Conservation (phyloP, 192 early-diverging fungal species). For the Coemansia sp. region DNA sequence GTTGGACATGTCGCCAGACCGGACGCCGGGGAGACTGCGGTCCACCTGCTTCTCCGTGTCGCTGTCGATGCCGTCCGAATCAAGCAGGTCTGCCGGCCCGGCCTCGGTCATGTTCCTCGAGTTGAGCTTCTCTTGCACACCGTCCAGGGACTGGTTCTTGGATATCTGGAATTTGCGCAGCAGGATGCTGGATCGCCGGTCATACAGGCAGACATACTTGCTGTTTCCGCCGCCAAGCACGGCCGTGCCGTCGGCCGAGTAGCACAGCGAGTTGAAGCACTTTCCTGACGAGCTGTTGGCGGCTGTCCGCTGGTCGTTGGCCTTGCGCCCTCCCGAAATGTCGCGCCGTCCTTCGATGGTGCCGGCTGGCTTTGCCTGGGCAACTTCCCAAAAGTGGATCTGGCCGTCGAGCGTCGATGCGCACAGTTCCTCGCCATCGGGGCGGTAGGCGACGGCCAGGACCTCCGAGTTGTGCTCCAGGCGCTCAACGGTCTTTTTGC, state of each 20-base stretch:
- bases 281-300: slow-evolving; percentile 80
- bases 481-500: slow-evolving; percentile 69
- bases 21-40: slow-evolving; percentile 80
- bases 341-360: slow-evolving; percentile 91
- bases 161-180: slow-evolving; percentile 90
- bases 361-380: slow-evolving; percentile 60
- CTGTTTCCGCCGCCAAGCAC: slow-evolving; percentile 91
- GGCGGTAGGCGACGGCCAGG: slow-evolving; percentile 78
- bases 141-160: slow-evolving; percentile 88
- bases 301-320: slow-evolving; percentile 69
- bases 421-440: slow-evolving; percentile 86
- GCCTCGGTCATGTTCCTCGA: slow-evolving; percentile 91
- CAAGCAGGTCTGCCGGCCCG: slow-evolving; percentile 76
- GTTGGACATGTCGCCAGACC: slow-evolving; percentile 74
- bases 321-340: slow-evolving; percentile 81
- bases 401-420: slow-evolving; percentile 87
- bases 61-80: slow-evolving; percentile 70
- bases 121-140: slow-evolving; percentile 85
- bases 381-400: slow-evolving; percentile 89
- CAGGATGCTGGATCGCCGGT: slow-evolving; percentile 63
- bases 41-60: slow-evolving; percentile 78
- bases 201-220: slow-evolving; percentile 96
- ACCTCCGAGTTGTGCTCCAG: slow-evolving; percentile 80
- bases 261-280: slow-evolving; percentile 88
- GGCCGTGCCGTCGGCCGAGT: slow-evolving; percentile 89